A percentile compares a stretch with the other conserved stretches of the same genome.
These are phyloP conservation scores for Wickerhamiella slavikovae DNA, from an alignment of 805 yeast species.

Conservation along the genomic window DNA sequence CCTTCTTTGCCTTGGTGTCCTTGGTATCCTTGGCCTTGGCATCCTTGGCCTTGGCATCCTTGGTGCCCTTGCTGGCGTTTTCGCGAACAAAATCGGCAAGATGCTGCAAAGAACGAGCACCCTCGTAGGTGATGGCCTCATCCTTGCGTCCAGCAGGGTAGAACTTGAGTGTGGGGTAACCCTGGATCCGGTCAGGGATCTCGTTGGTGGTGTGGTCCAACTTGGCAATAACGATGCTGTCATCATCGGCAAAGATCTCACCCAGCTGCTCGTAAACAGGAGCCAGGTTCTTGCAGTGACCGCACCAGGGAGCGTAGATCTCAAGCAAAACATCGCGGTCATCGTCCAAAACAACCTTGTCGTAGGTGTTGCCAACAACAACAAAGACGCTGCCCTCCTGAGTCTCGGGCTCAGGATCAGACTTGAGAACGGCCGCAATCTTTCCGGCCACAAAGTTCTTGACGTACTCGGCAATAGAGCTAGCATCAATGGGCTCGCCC, in stretches of 20 bases:
- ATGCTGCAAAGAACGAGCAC: slow-evolving; percentile 53
- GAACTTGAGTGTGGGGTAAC: slow-evolving; percentile 81
- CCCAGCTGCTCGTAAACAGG: slow-evolving; percentile 82
- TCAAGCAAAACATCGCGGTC: slow-evolving; percentile 60
- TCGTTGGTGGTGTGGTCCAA: slow-evolving; percentile 83
- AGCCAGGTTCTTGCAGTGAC: slow-evolving; percentile 82
- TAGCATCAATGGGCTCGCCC: slow-evolving; percentile 27
- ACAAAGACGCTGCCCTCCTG: slow-evolving; percentile 54
- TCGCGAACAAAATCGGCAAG: slow-evolving; percentile 52
- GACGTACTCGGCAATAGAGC: slow-evolving; percentile 41
- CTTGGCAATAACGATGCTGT: slow-evolving; percentile 57
- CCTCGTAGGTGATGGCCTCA: slow-evolving; percentile 43
- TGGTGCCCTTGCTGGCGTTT: too few relatives aligned
- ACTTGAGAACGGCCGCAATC: slow-evolving; percentile 53
- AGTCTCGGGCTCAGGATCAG: slow-evolving; percentile 66
- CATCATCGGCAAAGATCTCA: slow-evolving; percentile 27
- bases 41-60: slow-evolving; percentile 10
- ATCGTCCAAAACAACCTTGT: slow-evolving; percentile 38
- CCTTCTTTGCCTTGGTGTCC: too few relatives aligned
- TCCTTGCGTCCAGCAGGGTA: slow-evolving; percentile 72
- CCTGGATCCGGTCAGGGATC: slow-evolving; percentile 52
- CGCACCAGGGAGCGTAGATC: slow-evolving; percentile 80
- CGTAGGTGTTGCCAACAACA: slow-evolving; percentile 71
- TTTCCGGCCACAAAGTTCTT: slow-evolving; percentile 41
- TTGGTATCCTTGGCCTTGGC: slow-evolving; percentile 13